Conservation (phyloP, 805 yeast genomes). For the Lipomyces sp. region DNA sequence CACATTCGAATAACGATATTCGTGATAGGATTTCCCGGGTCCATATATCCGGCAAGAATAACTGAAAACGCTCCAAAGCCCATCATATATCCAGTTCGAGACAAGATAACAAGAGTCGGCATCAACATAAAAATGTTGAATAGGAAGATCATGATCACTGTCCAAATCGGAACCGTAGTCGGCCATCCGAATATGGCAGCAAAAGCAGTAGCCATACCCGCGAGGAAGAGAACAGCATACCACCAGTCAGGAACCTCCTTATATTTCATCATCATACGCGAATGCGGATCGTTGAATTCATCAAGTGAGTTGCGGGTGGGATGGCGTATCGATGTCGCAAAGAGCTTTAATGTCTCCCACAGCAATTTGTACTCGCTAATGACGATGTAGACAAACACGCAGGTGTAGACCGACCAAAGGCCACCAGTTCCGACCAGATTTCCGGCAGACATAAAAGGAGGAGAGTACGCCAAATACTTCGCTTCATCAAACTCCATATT, state of each 20-base stretch:
- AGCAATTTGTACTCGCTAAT: slow-evolving; percentile 13
- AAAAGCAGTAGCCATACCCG: slow-evolving; percentile 37
- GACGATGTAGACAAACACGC: slow-evolving; percentile 10
- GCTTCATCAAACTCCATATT: slow-evolving; percentile 45
- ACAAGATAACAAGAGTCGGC: slow-evolving; percentile 59
- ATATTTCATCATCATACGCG: slow-evolving; percentile 55
- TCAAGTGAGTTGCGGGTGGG: slow-evolving; percentile 35
- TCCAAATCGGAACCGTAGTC: slow-evolving; percentile 60
- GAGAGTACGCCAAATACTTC: slow-evolving; percentile 50
- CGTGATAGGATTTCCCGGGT: slow-evolving; percentile 60
- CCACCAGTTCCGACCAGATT: slow-evolving; percentile 40
- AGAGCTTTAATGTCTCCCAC: slow-evolving; percentile 40
- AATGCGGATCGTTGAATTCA: slow-evolving; percentile 39
- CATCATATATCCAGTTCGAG: slow-evolving; percentile 58
- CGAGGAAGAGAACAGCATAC: slow-evolving; percentile 40
- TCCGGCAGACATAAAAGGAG: slow-evolving; percentile 58
- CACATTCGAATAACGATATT: slow-evolving; percentile 60
- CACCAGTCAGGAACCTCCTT: slow-evolving; percentile 56
- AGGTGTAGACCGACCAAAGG: slow-evolving; percentile 10
- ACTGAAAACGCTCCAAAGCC: slow-evolving; percentile 57
- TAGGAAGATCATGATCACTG: slow-evolving; percentile 48
- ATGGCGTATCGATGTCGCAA: slow-evolving; percentile 9
- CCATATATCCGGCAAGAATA: slow-evolving; percentile 59
- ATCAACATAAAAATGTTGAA: neutral
- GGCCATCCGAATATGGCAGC: slow-evolving; percentile 43